These are phyloP conservation scores for Rhizopogon vesiculosus DNA, from an alignment of 768 basidiomycete genomes.

Conservation along the genomic window DNA sequence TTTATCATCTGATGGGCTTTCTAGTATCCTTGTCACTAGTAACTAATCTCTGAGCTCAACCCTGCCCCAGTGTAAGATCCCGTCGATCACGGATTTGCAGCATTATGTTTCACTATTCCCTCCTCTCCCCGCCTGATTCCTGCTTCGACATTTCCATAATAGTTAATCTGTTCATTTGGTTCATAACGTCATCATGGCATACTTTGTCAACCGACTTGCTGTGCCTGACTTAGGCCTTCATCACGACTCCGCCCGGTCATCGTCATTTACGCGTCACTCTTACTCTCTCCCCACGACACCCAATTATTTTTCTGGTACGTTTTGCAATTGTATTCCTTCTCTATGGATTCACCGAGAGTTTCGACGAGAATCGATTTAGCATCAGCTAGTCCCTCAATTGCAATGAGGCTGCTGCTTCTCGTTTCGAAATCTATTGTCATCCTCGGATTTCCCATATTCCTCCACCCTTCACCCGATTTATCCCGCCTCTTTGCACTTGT, in stretches of 20 bases:
- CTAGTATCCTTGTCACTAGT: no score
- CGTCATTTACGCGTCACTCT: not conserved
- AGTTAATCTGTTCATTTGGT: no score
- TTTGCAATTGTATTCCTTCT: not conserved
- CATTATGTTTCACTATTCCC: no score
- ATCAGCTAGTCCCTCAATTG: not conserved
- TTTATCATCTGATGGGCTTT: not conserved
- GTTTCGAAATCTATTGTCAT: not conserved
- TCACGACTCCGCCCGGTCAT: not conserved
- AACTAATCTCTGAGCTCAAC: no score
- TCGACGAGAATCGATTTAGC: not conserved
- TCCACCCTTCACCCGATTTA: not conserved
- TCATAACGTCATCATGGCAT: not conserved
- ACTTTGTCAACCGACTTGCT: not conserved
- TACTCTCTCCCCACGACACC: no score
- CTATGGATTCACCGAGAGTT: not conserved
- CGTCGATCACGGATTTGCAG: not conserved
- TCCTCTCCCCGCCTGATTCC: no score
- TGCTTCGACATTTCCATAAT: not conserved
- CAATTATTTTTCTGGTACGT: not conserved
- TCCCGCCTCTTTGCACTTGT: not conserved
- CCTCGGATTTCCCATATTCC: not conserved
- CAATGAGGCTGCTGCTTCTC: not conserved
- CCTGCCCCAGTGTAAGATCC: not conserved
- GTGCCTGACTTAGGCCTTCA: not conserved